Evolutionary conservation across 176 grass and related monocot genomes (phyloP).

Genomic region (Luzula sylvatica): DNA sequence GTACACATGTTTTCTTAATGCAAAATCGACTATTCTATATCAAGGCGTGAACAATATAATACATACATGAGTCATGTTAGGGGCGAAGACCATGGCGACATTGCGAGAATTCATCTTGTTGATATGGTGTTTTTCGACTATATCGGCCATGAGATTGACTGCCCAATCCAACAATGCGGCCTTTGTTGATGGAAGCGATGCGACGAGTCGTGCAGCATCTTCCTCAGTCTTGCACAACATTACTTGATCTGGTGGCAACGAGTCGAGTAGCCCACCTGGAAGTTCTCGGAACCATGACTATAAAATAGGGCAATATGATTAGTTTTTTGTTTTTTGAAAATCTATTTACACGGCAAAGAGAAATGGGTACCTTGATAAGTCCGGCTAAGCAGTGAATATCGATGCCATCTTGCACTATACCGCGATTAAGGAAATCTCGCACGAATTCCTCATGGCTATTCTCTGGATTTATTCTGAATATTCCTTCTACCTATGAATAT

Average conservation of each 20-base stretch:
- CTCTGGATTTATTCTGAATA: constrained; percentile 74
- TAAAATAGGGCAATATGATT: background rate
- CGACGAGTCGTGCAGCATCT: constrained; percentile 30
- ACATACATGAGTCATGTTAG: constrained; percentile 81
- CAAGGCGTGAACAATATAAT: too few species aligned
- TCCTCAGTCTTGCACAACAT: constrained; percentile 50
- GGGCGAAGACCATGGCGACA: constrained; percentile 86
- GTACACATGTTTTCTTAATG: background rate
- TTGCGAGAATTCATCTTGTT: constrained; percentile 91
- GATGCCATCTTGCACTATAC: constrained; percentile 34
- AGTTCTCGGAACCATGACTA: constrained; percentile 91
- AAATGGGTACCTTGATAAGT: constrained; percentile 55
- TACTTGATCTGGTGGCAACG: constrained; percentile 53
- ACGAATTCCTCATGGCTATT: constrained; percentile 45
- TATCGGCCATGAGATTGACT: constrained; percentile 78
- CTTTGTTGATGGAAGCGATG: constrained; percentile 28
- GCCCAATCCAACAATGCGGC: constrained; percentile 85
- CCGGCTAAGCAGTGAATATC: constrained; percentile 78
- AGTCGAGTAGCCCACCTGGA: constrained; percentile 55
- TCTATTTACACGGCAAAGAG: too few species aligned
- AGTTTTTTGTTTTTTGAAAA: background rate
- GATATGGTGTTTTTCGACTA: constrained; percentile 41
- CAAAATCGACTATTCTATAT: too few species aligned
- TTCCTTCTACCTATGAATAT: constrained; percentile 50
- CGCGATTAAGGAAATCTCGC: constrained; percentile 53